Conservation (phyloP, 192 early-diverging fungal species). For the Podila horticola region DNA sequence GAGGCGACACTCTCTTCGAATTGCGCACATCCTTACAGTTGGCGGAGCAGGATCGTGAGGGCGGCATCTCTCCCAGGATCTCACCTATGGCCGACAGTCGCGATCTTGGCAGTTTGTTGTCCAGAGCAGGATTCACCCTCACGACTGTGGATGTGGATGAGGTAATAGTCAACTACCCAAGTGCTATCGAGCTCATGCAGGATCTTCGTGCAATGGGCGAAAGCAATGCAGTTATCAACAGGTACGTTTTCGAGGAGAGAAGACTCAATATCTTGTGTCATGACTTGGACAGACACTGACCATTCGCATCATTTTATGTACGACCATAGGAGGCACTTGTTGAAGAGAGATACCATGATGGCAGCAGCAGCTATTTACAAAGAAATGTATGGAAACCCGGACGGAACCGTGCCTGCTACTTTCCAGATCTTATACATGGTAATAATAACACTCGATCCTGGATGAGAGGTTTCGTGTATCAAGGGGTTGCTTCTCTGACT, state of each 20-base stretch:
- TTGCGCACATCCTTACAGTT: slow-evolving; percentile 90
- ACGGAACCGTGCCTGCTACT: slow-evolving; percentile 92
- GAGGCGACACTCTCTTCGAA: slow-evolving; percentile 97
- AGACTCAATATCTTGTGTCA: too few species aligned
- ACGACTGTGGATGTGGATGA: slow-evolving; percentile 96
- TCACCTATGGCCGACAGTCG: slow-evolving; percentile 87
- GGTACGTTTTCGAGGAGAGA: slow-evolving; percentile 51
- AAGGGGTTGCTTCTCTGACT: background rate
- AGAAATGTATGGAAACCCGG: slow-evolving; percentile 87
- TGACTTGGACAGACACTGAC: too few species aligned
- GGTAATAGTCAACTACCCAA: slow-evolving; percentile 90
- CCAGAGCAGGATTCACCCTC: slow-evolving; percentile 86
- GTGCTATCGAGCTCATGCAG: slow-evolving; percentile 89
- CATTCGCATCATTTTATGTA: background rate
- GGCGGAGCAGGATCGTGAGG: slow-evolving; percentile 90
- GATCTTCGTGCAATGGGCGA: slow-evolving; percentile 96
- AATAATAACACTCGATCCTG: slow-evolving; percentile 8
- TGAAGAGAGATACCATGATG: slow-evolving; percentile 85
- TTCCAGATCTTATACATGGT: slow-evolving; percentile 84
- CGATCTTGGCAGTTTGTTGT: slow-evolving; percentile 83
- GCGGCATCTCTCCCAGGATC: slow-evolving; percentile 89
- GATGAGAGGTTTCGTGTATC: slow-evolving; percentile 13
- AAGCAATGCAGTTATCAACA: slow-evolving; percentile 83
- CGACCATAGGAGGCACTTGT: slow-evolving; percentile 64
- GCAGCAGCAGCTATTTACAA: slow-evolving; percentile 90